phyloP scores from a whole-genome alignment of 176 grass and related monocot species.

The Rhynchospora pubera region DNA sequence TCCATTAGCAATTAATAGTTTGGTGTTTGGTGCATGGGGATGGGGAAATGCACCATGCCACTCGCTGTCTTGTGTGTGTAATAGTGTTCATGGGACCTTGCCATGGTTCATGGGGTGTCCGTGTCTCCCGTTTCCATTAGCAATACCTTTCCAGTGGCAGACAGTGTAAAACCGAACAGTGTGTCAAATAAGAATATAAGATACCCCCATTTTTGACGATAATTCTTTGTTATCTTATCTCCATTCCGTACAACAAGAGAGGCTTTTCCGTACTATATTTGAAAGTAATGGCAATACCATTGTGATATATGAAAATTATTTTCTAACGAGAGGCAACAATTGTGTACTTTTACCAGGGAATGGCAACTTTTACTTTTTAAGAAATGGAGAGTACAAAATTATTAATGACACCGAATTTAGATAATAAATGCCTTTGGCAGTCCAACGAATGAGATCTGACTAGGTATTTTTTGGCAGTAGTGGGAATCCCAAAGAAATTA shows the following conservation, averaged over 20 bases:
- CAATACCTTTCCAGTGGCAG: not conserved
- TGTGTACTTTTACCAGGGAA: no score
- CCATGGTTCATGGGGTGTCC: not conserved
- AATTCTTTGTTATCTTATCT: not conserved
- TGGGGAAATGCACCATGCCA: not conserved
- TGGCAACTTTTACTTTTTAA: no score
- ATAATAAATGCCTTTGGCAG: not conserved
- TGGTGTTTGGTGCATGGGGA: slow-evolving; percentile 3
- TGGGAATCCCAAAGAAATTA: not conserved
- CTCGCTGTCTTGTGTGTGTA: not conserved
- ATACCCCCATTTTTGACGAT: not conserved
- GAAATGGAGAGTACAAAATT: no score
- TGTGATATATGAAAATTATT: no score
- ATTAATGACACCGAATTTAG: not conserved
- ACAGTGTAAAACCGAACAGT: not conserved
- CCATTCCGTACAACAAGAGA: not conserved
- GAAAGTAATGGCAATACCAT: no score
- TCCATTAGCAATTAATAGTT: slow-evolving; percentile 5
- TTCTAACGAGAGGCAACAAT: no score
- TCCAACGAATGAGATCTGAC: not conserved
- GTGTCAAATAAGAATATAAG: not conserved
- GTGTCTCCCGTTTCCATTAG: not conserved
- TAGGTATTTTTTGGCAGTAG: not conserved
- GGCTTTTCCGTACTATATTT: no score
- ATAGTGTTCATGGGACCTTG: not conserved